Conservation (phyloP, 2,329 filamentous ascomycete genomes). For the Zymoseptoria passerinii region DNA sequence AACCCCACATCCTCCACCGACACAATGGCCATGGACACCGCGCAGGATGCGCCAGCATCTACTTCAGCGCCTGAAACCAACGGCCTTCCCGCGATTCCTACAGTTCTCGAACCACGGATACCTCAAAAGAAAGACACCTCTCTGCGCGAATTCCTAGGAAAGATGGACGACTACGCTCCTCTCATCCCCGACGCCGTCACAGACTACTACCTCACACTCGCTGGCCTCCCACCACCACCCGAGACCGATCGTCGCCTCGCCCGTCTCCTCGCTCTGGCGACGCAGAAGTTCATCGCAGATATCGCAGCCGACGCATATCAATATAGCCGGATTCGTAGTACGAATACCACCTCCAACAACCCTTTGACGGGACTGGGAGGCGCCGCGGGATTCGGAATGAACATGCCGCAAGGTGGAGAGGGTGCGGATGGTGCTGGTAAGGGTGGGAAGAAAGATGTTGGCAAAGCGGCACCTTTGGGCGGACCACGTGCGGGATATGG, state of each 20-base stretch:
- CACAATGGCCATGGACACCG: conserved; percentile 31
- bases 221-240: conserved; percentile 84
- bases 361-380: conserved; percentile 80
- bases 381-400: conserved; percentile 60
- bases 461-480: conserved; percentile 37
- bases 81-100: conserved; percentile 38
- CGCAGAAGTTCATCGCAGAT: conserved; percentile 97
- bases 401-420: conserved; percentile 42
- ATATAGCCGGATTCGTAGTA: conserved; percentile 91
- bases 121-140: conserved; percentile 85
- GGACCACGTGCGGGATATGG: conserved; percentile 48
- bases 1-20: conserved; percentile 12
- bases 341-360: conserved; percentile 82
- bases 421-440: conserved; percentile 48
- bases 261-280: conserved; percentile 89
- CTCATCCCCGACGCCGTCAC: conserved; percentile 99
- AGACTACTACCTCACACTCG: conserved; percentile 94
- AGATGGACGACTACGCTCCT: conserved; percentile 97
- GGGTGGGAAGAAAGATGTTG: conserved; percentile 34
- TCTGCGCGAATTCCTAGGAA: conserved; percentile 81
- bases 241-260: conserved; percentile 85
- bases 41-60: conserved; percentile 36
- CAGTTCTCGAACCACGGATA: conserved; percentile 46
- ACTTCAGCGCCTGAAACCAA: conserved; percentile 75
- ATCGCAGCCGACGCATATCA: conserved; percentile 97